phyloP scores from a whole-genome alignment of 75 land plant genomes.

The Adiantum capillusveneris region DNA sequence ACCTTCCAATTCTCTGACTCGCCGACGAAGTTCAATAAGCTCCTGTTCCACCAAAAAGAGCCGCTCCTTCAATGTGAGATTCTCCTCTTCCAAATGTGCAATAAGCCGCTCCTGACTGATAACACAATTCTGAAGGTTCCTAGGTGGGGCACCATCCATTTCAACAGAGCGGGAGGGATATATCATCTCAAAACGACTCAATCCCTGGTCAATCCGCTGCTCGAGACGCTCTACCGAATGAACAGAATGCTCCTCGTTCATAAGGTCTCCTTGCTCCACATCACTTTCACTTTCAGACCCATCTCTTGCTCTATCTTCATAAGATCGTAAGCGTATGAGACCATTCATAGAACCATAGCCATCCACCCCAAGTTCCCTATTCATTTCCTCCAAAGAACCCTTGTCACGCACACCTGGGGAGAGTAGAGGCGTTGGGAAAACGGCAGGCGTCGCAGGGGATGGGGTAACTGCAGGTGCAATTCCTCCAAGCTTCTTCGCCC shows the following conservation, averaged over 20 bases:
- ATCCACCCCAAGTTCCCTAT: slow-evolving; percentile 86
- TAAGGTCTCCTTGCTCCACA: slow-evolving; percentile 60
- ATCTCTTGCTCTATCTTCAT: slow-evolving; percentile 14
- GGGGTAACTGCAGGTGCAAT: slow-evolving; percentile 88
- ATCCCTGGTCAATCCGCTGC: slow-evolving; percentile 83
- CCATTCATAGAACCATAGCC: slow-evolving; percentile 98
- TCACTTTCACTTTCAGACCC: slow-evolving; percentile 66
- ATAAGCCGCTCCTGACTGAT: slow-evolving; percentile 79
- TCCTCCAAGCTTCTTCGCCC: slow-evolving; percentile 80
- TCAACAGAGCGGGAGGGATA: slow-evolving; percentile 36
- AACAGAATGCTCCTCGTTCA: not conserved
- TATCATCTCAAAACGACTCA: slow-evolving; percentile 89
- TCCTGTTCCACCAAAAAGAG: slow-evolving; percentile 84
- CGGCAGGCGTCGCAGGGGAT: slow-evolving; percentile 80
- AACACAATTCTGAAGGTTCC: slow-evolving; percentile 19
- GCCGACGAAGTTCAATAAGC: slow-evolving; percentile 55
- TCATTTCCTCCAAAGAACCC: slow-evolving; percentile 77
- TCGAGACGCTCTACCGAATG: slow-evolving; percentile 50
- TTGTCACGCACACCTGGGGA: slow-evolving; percentile 59
- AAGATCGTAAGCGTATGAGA: slow-evolving; percentile 58
- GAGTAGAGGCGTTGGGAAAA: slow-evolving; percentile 73
- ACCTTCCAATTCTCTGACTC: slow-evolving; percentile 34
- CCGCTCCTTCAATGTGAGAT: slow-evolving; percentile 79
- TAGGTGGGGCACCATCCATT: slow-evolving; percentile 11
- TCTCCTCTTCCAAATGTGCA: slow-evolving; percentile 87